Conservation (phyloP, 2,329 filamentous ascomycete genomes). For the Colletotrichum magnum region DNA sequence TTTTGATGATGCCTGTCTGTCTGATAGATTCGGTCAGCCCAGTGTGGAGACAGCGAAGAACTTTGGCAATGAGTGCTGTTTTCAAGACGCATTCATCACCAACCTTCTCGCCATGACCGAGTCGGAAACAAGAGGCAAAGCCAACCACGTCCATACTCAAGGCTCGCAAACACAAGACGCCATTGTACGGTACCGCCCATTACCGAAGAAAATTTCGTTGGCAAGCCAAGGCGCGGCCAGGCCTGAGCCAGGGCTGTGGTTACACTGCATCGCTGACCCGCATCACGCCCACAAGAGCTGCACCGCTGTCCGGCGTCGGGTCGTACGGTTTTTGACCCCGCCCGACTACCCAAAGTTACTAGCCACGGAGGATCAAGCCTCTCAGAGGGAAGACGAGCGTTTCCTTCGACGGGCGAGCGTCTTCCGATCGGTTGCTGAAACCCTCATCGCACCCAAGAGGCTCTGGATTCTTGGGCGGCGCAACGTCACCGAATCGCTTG, state of each 20-base stretch:
- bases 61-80: conserved; percentile 3
- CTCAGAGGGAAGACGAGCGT: neutral
- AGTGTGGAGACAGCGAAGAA: conserved; percentile 29
- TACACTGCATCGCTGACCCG: conserved; percentile 36
- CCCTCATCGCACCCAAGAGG: conserved; percentile 3
- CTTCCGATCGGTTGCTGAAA: conserved; percentile 11
- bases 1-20: conserved; percentile 35
- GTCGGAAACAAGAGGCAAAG: neutral
- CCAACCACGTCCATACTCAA: neutral
- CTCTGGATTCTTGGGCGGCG: conserved; percentile 12
- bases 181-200: conserved; percentile 1
- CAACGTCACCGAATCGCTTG: conserved; percentile 26
- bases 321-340: conserved; percentile 4
- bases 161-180: neutral
- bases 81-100: neutral
- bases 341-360: neutral
- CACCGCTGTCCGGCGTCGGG: neutral
- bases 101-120: neutral
- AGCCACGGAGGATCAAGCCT: conserved; percentile 3
- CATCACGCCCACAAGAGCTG: conserved; percentile 15
- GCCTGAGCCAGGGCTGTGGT: conserved; percentile 19
- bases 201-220: conserved; percentile 7
- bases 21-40: conserved; percentile 25
- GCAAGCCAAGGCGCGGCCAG: conserved; percentile 17
- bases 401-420: neutral